Base-by-base conservation (phyloP, 805 yeast genomes). In the Candida vaughaniae region DNA sequence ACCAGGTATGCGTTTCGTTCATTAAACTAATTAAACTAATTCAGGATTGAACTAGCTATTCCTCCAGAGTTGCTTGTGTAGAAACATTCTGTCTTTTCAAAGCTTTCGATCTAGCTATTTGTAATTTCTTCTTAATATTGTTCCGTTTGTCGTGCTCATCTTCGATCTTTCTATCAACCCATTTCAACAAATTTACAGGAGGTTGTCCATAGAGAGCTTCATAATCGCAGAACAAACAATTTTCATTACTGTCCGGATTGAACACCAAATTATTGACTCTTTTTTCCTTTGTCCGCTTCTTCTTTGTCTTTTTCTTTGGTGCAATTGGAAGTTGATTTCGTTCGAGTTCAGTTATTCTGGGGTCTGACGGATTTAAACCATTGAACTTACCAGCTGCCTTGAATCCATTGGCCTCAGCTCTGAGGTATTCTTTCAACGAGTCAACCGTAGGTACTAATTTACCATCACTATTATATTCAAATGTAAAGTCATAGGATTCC, bases 171-270 rank as follows among this genome's bases (percentile, higher is more conserved):
- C 55, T 55, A 39, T 74, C 71, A 41, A 70, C 70, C 73, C 77
- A 71, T 48, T 67, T 70, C 41, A 75, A 70, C 67, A 72, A 66
- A 48, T 73, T 73, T 16, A 55, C 53, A 0, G 81, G 80, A 33
- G 73, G 70, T 30, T 54, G 56, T 1, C 80, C 80, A 51, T 64
- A 75, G 2, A 74, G 66, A 35, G 66, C 62, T 48, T 73, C 76
- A 50, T 74, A 75, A 45, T 75, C 78, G 52, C 81, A 75, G 36
- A 75, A 66, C 42, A 73, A 54, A 48, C 81, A 75, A 42, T 35
- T 35, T 14, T 40, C 44, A 6, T 16, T 18, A 2, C 33, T 22
- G 18, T 43, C 45, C 11, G 47, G 47, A 15, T 42, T 34, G 18
- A 45, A 45, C 8, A 16, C 23, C 4, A 29, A 5, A 7, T 11